phyloP scores from a whole-genome alignment of 345 rosid genomes.

The Turnera subulata region DNA sequence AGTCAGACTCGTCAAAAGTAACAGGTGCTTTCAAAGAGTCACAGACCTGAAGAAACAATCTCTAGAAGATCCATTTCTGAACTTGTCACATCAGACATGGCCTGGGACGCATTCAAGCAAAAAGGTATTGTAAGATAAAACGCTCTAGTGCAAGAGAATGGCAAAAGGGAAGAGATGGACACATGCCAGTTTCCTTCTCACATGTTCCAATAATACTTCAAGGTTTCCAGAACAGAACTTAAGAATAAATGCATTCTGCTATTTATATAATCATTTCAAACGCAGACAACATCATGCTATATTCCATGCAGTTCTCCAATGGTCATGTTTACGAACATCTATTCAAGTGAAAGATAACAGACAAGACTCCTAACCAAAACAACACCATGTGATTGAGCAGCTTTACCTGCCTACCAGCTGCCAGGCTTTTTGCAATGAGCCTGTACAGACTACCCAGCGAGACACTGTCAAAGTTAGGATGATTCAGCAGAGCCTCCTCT shows the following conservation, averaged over 20 bases:
- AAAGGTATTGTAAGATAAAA: not conserved
- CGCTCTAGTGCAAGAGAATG: not conserved
- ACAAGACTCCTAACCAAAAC: no score
- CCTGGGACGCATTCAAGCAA: constrained; percentile 29
- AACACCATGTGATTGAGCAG: not conserved
- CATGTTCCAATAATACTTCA: no score
- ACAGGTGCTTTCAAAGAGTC: not conserved
- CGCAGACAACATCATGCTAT: no score
- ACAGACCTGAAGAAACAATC: constrained; percentile 56
- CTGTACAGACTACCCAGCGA: constrained; percentile 36
- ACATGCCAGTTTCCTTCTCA: no score
- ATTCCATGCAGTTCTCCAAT: not conserved
- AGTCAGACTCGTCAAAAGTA: not conserved
- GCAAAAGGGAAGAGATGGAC: not conserved
- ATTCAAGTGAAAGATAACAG: no score
- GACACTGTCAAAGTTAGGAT: constrained; percentile 35
- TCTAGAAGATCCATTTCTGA: constrained; percentile 61
- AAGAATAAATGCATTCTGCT: no score
- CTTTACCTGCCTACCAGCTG: constrained; percentile 48
- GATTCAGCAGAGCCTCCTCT: constrained; percentile 61
- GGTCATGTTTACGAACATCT: not conserved
- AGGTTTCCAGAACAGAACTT: no score
- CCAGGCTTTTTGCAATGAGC: constrained; percentile 57
- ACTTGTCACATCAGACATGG: constrained; percentile 23
- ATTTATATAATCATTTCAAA: no score